phyloP scores from a whole-genome alignment of 2,329 filamentous ascomycete species.

The Exophiala viscosa region DNA sequence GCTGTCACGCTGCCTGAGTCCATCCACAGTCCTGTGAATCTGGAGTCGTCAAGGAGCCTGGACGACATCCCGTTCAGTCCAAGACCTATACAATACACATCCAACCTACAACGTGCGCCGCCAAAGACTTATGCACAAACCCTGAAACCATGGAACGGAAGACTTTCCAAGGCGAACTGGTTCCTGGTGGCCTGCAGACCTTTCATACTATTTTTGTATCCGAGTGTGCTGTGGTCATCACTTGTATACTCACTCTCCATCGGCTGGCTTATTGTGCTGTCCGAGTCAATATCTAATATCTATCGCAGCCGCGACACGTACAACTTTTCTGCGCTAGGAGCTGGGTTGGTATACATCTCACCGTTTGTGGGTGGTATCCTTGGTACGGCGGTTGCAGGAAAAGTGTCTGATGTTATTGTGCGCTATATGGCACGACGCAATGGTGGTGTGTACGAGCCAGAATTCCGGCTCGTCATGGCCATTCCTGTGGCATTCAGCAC shows the following conservation, averaged over 20 bases:
- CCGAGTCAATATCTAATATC: conserved; percentile 77
- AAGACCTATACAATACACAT: conserved; percentile 58
- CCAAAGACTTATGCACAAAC: conserved; percentile 69
- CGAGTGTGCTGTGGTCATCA: conserved; percentile 82
- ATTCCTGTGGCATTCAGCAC: conserved; percentile 74
- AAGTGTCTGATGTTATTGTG: conserved; percentile 80
- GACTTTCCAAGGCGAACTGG: conserved; percentile 76
- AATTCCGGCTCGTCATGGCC: conserved; percentile 87
- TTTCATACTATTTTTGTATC: conserved; percentile 82
- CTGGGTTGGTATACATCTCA: conserved; percentile 82
- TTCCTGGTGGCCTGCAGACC: conserved; percentile 71
- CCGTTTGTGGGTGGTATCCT: conserved; percentile 85
- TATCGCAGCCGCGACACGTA: conserved; percentile 69
- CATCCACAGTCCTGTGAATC: background rate
- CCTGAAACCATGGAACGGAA: conserved; percentile 72
- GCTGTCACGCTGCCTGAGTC: conserved; percentile 1
- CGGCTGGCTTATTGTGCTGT: conserved; percentile 93
- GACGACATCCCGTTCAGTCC: background rate
- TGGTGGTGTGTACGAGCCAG: conserved; percentile 91
- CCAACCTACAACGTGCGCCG: conserved; percentile 63
- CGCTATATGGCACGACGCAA: conserved; percentile 77
- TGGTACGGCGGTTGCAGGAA: conserved; percentile 87
- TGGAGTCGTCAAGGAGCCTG: conserved; percentile 8
- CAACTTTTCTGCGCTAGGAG: conserved; percentile 74
- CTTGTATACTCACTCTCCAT: conserved; percentile 82